A percentile compares a stretch with the other conserved stretches of the same genome.
Evolutionary conservation across 352 stramenopile genomes (phyloP).

Genomic region (Pseudoperonospora humuli): DNA sequence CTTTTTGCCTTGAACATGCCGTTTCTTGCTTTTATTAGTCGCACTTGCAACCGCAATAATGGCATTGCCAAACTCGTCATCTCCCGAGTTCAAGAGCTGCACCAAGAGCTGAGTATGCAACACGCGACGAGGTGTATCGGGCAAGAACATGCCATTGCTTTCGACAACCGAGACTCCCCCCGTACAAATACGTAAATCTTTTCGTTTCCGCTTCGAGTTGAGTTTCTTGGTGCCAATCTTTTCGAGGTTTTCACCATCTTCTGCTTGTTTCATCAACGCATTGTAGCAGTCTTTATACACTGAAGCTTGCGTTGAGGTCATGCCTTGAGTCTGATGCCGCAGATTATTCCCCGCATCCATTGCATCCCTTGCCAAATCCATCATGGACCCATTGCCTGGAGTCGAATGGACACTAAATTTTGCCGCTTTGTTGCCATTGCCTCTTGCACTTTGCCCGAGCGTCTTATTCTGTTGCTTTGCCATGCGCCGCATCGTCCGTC

Average conservation of each 20-base stretch:
- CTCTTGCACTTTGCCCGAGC: slow-evolving; percentile 22
- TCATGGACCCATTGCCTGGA: slow-evolving; percentile 15
- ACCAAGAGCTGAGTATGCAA: slow-evolving; percentile 75
- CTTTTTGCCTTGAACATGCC: slow-evolving; percentile 25
- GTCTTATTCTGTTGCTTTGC: slow-evolving; percentile 83
- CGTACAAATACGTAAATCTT: slow-evolving; percentile 78
- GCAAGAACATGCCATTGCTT: slow-evolving; percentile 63
- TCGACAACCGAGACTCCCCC: slow-evolving; percentile 23
- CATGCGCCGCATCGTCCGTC: slow-evolving; percentile 84
- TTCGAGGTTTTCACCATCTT: slow-evolving; percentile 20
- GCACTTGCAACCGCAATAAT: slow-evolving; percentile 22
- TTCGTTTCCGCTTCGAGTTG: slow-evolving; percentile 73
- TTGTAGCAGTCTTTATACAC: slow-evolving; percentile 78
- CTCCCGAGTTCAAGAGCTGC: slow-evolving; percentile 56
- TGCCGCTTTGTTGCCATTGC: slow-evolving; percentile 9
- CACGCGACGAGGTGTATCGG: slow-evolving; percentile 61
- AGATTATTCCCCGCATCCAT: slow-evolving; percentile 28
- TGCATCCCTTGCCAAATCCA: slow-evolving; percentile 22
- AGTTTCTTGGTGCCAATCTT: slow-evolving; percentile 43
- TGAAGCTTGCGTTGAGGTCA: slow-evolving; percentile 52
- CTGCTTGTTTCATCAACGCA: slow-evolving; percentile 52
- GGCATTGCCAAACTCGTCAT: slow-evolving; percentile 28
- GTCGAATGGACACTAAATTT: slow-evolving; percentile 29
- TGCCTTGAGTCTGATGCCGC: slow-evolving; percentile 31
- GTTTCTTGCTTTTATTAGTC: slow-evolving; percentile 60